Evolutionary conservation across 1,284 basidiomycete species (phyloP).

Genomic region (Malassezia nana): DNA sequence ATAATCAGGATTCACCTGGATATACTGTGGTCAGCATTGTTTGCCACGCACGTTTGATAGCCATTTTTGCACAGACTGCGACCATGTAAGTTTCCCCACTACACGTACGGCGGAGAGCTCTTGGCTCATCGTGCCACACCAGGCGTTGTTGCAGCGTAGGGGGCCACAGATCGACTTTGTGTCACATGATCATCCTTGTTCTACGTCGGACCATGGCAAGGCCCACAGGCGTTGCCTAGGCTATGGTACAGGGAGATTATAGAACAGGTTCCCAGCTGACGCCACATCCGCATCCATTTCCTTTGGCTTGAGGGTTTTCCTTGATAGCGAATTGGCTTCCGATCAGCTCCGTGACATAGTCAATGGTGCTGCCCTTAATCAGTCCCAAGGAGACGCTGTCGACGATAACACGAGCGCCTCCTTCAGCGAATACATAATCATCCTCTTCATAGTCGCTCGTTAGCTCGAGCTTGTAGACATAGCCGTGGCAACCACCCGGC

Average conservation of each 20-base stretch:
- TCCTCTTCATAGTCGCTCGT: constrained; percentile 53
- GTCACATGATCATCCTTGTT: not conserved
- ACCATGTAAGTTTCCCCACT: not conserved
- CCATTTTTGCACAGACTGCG: not conserved
- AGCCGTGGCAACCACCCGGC: constrained; percentile 82
- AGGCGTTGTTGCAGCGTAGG: not conserved
- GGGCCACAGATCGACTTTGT: not conserved
- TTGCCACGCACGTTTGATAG: not conserved
- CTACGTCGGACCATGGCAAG: no score
- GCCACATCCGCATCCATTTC: constrained; percentile 76
- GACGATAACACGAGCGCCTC: constrained; percentile 55
- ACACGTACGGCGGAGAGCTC: not conserved
- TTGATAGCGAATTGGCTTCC: constrained; percentile 70
- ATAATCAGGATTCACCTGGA: not conserved
- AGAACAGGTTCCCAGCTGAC: constrained; percentile 68
- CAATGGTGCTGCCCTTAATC: constrained; percentile 70
- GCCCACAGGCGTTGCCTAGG: no score
- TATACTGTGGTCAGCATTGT: constrained; percentile 1
- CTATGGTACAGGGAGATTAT: not conserved
- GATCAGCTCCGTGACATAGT: constrained; percentile 82
- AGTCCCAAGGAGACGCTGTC: constrained; percentile 70
- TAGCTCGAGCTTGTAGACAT: constrained; percentile 79
- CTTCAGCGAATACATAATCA: constrained; percentile 64
- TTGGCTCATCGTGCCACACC: not conserved
- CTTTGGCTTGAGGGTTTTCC: constrained; percentile 74